Conservation (phyloP, 139 green algal species). For the Picochlorum sp. region DNA sequence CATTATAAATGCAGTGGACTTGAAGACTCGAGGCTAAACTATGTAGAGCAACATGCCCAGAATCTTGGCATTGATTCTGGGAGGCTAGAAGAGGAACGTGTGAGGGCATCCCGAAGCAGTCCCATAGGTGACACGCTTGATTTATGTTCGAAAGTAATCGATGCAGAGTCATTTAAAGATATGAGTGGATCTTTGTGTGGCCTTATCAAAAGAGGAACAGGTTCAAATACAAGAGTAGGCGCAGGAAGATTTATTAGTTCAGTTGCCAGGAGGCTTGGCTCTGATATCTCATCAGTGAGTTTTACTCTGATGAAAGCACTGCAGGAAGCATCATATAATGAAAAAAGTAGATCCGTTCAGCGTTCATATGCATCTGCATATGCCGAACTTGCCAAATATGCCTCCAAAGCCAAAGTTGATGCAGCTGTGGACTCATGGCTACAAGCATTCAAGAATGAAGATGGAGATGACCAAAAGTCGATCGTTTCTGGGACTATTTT, state of each 20-base stretch:
- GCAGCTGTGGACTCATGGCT: conserved; percentile 48
- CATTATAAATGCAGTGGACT: conserved; percentile 16
- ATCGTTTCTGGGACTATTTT: conserved; percentile 52
- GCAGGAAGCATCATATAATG: conserved; percentile 15
- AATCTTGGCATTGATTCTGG: conserved; percentile 51
- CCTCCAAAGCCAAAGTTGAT: conserved; percentile 31
- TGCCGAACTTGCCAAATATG: conserved; percentile 41
- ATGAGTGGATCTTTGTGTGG: conserved; percentile 21
- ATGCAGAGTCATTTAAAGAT: conserved; percentile 26
- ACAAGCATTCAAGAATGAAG: conserved; percentile 22
- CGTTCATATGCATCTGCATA: conserved; percentile 52
- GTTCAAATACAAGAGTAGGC: conserved; percentile 62
- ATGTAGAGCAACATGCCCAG: conserved; percentile 55
- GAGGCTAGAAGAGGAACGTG: conserved; percentile 44
- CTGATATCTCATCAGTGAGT: conserved; percentile 6
- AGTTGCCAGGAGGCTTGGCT: conserved; percentile 26
- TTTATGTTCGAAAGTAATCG: conserved; percentile 32
- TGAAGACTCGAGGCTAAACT: conserved; percentile 62
- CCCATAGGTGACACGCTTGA: conserved; percentile 63
- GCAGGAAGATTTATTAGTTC: conserved; percentile 55
- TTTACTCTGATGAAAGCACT: conserved; percentile 21
- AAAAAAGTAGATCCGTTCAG: conserved; percentile 51
- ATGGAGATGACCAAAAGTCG: not conserved
- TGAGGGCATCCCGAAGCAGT: conserved; percentile 27
- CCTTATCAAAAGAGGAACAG: conserved; percentile 43